Evolutionary conservation across 495 filamentous ascomycete genomes (phyloP), one percentile per base, ranked within the genome.

Genomic region (Xylaria telfairii): DNA sequence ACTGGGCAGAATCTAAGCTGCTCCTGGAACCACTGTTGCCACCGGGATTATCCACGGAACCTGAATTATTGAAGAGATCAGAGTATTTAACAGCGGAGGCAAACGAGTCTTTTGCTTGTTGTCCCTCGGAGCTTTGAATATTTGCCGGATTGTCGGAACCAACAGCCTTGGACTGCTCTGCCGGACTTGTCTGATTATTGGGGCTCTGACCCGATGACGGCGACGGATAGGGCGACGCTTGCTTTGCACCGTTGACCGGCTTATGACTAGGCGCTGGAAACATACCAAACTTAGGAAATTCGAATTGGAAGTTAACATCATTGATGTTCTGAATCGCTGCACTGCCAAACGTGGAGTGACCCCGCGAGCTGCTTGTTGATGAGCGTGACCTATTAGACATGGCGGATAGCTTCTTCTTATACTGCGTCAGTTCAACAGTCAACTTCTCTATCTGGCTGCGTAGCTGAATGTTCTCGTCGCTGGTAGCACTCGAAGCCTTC

Each of bases 231-330:
- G 77, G 78, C 10, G 74, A 32, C 41, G 80, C 68, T 53, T 77
- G 78, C 56, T 78, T 77, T 42, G 39, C 37, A 39, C 83, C 80
- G 68, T 87, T 88, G 44, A 70, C 57, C 3, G 47, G 65, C 67
- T 82, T 89, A 72, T 89, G 81, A 28, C 87, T 81, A 42, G 88
- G 85, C n/a, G 88, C 90, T 1, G 93, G 92, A 28, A 94, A 83
- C 70, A 79, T 73, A 47, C 96, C 96, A 78, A 98, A 97, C 79
- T 91, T 93, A 67, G 96, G 96, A 75, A 98, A 98, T 71, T 97
- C 94, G 73, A 97, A 98, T 74, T 93, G 88, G 77, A 99, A 98
- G 76, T 85, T 88, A 69, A 89, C 85, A 67, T 95, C 92, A 72
- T 87, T 91, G 61, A 87, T 79, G 72, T 92, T 92, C 75, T 89